Conservation (phyloP, 768 basidiomycete genomes). For the Suillus subalutaceus region DNA sequence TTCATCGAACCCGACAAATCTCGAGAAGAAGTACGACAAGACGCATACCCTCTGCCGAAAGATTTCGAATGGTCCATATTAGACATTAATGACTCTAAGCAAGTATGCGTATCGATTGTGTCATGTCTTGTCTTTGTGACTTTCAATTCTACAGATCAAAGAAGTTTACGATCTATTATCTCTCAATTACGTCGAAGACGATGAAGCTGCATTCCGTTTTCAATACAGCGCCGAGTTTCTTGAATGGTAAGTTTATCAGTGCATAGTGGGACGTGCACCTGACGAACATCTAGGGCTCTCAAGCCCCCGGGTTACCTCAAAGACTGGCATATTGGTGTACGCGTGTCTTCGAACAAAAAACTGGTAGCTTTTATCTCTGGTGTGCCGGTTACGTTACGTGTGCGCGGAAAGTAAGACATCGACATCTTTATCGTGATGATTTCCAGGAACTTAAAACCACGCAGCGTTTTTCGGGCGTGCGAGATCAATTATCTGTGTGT, state of each 20-base stretch:
- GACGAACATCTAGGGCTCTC: conserved; percentile 68
- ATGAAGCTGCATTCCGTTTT: conserved; percentile 95
- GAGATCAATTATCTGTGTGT: conserved; percentile 99
- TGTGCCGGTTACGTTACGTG: conserved; percentile 83
- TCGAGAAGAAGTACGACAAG: conserved; percentile 79
- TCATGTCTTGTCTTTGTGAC: conserved; percentile 6
- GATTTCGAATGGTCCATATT: conserved; percentile 91
- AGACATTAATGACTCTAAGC: conserved; percentile 73
- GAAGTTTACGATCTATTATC: conserved; percentile 93
- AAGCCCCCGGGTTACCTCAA: conserved; percentile 90
- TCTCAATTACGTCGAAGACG: conserved; percentile 95
- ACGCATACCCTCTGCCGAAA: conserved; percentile 84
- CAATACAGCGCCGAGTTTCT: conserved; percentile 95
- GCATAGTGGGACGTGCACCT: background rate
- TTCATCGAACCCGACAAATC: conserved; percentile 85
- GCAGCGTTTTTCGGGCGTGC: conserved; percentile 67
- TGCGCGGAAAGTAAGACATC: conserved; percentile 73
- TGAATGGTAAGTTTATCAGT: conserved; percentile 62
- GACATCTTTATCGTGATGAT: conserved; percentile 28
- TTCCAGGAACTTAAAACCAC: conserved; percentile 15
- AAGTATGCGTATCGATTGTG: conserved; percentile 49
- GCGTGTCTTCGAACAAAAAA: conserved; percentile 88
- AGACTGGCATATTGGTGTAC: conserved; percentile 96
- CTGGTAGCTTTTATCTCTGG: conserved; percentile 97
- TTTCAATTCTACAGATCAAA: conserved; percentile 56